Evolutionary conservation across 2,329 filamentous ascomycete species (phyloP), one percentile per base, ranked within the genome.

Genomic region (Cordyceps sp.): DNA sequence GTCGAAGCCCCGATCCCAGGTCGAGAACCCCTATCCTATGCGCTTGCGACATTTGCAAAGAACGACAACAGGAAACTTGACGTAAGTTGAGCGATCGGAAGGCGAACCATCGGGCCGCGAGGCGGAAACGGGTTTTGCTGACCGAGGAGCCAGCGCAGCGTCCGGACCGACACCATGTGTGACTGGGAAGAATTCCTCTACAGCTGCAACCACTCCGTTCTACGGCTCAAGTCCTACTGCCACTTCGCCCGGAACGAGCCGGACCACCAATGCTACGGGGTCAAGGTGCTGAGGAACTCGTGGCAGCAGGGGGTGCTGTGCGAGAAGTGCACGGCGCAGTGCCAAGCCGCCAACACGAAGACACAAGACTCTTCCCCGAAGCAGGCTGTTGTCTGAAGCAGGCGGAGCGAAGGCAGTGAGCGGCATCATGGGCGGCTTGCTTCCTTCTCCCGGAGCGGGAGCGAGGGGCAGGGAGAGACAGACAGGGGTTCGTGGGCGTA

Each of bases 241-340:
- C 80, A 85, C 53, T 74, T 73, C 41, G 77, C 79, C 6, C 73
- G 80, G 36, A 82, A 80, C 47, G 73, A 83, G 42, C 70, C 70
- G 1, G 62, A 67, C 38, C 78, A 85, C 48, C 62, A 72, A 42
- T 85, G 80, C 51, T 69, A 69, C 40, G 64, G 73, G 10, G 69
- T 81, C 34, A 76, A 78, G 55, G 69, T 69, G 25, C 61, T 80
- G 37, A 65, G 71, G 17, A 58, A 71, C 38, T 69, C 69, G 46
- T 71, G 67, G 60, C 59, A 62, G 20, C 71, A 75, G 45, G 53
- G 50, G 5, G 58, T 65, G 10, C 53, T 61, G 13, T 78, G 74
- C 45, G 54, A 66, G 33, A 40, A 50, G 17, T 74, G 69, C 39
- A 40, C 48, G 6, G 42, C 34, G 2, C 28, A 36, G 22, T 21